These are phyloP conservation scores for Naganishia randhawae DNA, from an alignment of 768 basidiomycete species.

Conservation along the genomic window DNA sequence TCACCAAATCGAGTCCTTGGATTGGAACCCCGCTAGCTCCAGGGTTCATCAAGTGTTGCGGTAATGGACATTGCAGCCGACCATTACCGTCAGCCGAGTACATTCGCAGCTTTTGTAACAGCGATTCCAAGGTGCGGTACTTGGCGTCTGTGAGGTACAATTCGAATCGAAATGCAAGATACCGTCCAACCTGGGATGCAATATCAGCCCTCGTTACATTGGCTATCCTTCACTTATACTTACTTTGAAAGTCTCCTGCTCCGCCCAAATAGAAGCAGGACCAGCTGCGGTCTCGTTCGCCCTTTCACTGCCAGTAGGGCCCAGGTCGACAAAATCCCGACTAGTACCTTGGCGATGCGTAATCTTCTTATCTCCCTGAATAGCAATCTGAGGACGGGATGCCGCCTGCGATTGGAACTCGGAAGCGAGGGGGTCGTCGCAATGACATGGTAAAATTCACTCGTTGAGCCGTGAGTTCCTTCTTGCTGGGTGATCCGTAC, in stretches of 20 bases:
- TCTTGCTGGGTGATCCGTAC: neutral
- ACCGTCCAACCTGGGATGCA: constrained; percentile 20
- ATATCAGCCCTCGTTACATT: too few species aligned
- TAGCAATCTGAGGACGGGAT: neutral
- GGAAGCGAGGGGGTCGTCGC: constrained; percentile 43
- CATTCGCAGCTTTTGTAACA: constrained; percentile 8
- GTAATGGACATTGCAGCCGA: neutral
- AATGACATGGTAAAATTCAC: constrained; percentile 41
- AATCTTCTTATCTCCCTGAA: neutral
- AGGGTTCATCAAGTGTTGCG: neutral
- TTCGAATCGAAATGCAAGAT: constrained; percentile 25
- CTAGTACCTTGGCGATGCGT: constrained; percentile 15
- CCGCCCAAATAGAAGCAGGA: neutral
- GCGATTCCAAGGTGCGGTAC: constrained; percentile 7
- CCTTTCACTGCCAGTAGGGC: neutral
- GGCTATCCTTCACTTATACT: neutral
- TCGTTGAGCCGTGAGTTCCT: neutral
- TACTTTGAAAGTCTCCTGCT: constrained; percentile 30
- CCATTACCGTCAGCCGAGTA: neutral
- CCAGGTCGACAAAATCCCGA: constrained; percentile 23
- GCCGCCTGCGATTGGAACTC: neutral
- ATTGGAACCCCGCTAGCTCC: constrained; percentile 9
- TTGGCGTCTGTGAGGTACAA: constrained; percentile 14
- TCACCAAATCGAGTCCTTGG: constrained; percentile 13
- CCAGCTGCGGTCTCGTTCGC: constrained; percentile 18